These are phyloP conservation scores for Pichia sp. DNA, from an alignment of 1,139 yeast species.

Conservation along the genomic window DNA sequence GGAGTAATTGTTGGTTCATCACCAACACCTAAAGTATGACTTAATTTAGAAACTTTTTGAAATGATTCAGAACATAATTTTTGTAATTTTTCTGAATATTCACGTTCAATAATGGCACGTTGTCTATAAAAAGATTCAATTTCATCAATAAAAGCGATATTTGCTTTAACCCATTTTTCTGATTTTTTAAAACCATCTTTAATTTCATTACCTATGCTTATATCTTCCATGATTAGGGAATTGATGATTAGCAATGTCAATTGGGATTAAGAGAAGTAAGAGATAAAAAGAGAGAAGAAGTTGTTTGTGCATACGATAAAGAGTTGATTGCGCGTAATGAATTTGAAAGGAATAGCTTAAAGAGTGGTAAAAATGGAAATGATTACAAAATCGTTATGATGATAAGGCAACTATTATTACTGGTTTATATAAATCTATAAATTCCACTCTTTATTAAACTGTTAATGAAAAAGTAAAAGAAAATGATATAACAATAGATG, in stretches of 20 bases:
- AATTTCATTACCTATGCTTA: conserved; percentile 61
- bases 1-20: conserved; percentile 89
- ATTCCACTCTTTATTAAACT: too few species aligned
- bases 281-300: too few species aligned
- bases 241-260: background rate
- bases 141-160: conserved; percentile 70
- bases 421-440: too few species aligned
- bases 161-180: conserved; percentile 69
- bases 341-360: too few species aligned
- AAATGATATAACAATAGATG: too few species aligned
- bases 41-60: conserved; percentile 65
- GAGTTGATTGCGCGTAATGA: too few species aligned
- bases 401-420: too few species aligned
- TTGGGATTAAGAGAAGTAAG: too few species aligned
- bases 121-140: conserved; percentile 80
- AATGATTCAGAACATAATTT: conserved; percentile 64
- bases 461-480: too few species aligned
- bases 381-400: too few species aligned
- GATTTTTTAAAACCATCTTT: conserved; percentile 77
- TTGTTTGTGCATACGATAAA: too few species aligned
- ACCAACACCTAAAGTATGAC: conserved; percentile 77
- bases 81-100: conserved; percentile 65
- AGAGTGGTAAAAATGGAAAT: too few species aligned
- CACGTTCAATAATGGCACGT: conserved; percentile 74
- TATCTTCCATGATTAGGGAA: conserved; percentile 18